phyloP scores from a whole-genome alignment of 257 asterid genomes.

The Coffea canephora region DNA sequence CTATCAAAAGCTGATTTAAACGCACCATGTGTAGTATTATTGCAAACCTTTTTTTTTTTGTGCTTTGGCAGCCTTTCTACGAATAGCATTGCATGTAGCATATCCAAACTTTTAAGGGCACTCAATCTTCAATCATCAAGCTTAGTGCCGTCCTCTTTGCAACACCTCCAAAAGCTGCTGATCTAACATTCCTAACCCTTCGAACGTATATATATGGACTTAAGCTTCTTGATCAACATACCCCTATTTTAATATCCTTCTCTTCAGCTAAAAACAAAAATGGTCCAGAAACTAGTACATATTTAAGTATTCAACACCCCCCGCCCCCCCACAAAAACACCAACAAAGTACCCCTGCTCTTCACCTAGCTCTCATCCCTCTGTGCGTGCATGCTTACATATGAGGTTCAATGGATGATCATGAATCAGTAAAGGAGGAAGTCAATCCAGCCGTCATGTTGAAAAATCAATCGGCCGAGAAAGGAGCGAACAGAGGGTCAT shows the following conservation, averaged over 20 bases:
- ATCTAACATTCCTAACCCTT: conserved; percentile 13
- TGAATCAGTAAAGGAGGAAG: conserved; percentile 19
- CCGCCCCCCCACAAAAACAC: neutral
- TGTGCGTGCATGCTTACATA: neutral
- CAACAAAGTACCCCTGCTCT: neutral
- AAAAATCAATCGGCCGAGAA: conserved; percentile 19
- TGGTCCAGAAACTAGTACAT: neutral
- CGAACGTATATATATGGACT: conserved; percentile 5
- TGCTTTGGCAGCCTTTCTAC: conserved; percentile 37
- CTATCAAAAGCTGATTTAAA: conserved; percentile 19
- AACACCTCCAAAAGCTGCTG: conserved; percentile 13
- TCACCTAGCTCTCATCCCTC: neutral
- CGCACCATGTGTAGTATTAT: conserved; percentile 19
- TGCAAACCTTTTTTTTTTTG: conserved; percentile 10
- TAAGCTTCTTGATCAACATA: conserved; percentile 5
- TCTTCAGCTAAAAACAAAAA: neutral
- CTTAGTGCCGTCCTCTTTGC: neutral
- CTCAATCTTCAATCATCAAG: conserved; percentile 23
- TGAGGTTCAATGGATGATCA: conserved; percentile 13
- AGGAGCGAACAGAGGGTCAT: conserved; percentile 46
- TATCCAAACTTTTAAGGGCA: conserved; percentile 20
- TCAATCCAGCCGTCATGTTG: neutral
- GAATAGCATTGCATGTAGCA: neutral
- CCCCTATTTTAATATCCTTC: neutral
- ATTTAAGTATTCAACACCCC: neutral